Evolutionary conservation across 441 rosid species (phyloP).

Genomic region (Biscutella laevigata): DNA sequence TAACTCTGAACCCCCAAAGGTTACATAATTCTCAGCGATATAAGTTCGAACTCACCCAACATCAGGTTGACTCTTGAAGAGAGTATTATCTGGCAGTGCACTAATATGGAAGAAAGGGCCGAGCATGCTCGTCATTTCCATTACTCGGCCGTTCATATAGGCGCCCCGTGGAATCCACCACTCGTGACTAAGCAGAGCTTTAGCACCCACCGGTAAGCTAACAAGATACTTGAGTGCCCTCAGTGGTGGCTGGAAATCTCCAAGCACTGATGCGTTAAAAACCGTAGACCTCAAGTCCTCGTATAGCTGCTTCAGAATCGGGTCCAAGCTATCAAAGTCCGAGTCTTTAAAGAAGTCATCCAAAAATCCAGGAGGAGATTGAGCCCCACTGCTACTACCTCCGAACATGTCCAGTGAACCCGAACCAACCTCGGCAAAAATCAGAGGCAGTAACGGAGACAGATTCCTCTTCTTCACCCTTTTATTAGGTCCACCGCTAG

Average conservation of each 20-base stretch:
- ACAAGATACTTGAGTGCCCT: slow-evolving; percentile 74
- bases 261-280: slow-evolving; percentile 67
- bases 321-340: slow-evolving; percentile 75
- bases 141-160: slow-evolving; percentile 83
- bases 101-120: slow-evolving; percentile 97
- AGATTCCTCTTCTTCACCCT: slow-evolving; percentile 24
- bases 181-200: slow-evolving; percentile 68
- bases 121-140: slow-evolving; percentile 92
- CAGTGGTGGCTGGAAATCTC: slow-evolving; percentile 82
- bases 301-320: slow-evolving; percentile 63
- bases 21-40: background rate
- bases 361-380: slow-evolving; percentile 65
- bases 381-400: slow-evolving; percentile 34
- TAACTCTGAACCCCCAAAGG: background rate
- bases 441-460: slow-evolving; percentile 62
- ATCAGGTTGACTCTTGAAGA: slow-evolving; percentile 91
- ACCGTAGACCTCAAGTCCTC: slow-evolving; percentile 91
- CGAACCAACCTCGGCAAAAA: slow-evolving; percentile 51
- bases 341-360: slow-evolving; percentile 76
- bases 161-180: slow-evolving; percentile 98
- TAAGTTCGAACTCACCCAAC: slow-evolving; percentile 62
- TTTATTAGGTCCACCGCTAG: slow-evolving; percentile 10
- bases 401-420: slow-evolving; percentile 50
- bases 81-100: slow-evolving; percentile 67
- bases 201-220: slow-evolving; percentile 66